Evolutionary conservation across 805 yeast species (phyloP), one percentile per base, ranked within the genome.

Genomic region (Wickerhamiella brachini): DNA sequence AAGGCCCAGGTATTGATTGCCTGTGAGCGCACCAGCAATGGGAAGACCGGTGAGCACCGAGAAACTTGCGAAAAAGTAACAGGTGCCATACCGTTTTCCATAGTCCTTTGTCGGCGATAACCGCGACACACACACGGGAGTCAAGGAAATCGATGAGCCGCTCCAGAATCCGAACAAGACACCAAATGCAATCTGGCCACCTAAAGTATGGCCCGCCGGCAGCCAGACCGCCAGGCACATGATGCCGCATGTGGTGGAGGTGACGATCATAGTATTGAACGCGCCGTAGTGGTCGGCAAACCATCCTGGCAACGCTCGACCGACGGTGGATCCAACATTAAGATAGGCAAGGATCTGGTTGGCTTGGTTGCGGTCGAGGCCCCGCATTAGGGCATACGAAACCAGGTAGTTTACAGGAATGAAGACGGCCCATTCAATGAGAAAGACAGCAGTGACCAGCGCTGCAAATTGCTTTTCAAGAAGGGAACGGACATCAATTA

Each of bases 81-180:
- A 74, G 12, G 85, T 73, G 0, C 89, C 88, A 56, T 79, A 83
- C 21, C 83, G 67, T 56, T 77, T 79, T 18, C 89, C 89, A 63
- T 82, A 83, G 53, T 80, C 77, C 51, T 73, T 69, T 0, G 81
- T 79, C 12, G 72, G 73, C 17, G 81, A 77, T 23, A 84, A 76
- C 42, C 76, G 75, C 0, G 83, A 75, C 20, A 82, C 74, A 55
- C 90, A 83, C 1, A 79, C 80, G 0, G 93, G 90, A 0, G 83
- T 75, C 44, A 83, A 60, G 1, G 85, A 73, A 45, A 84, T 68
- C 3, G 83, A 76, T 20, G 60, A 54, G 13, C 60, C 60, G 5
- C 56, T 52, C 54, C 56, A 53, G 39, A 60, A 55, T 9, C 63
- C 63, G 41, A 56, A 57, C 44, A 66, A 50, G 0, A 71, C 74